Evolutionary conservation across 495 filamentous ascomycete genomes (phyloP), one percentile per base, ranked within the genome.

Genomic region (Penicillium pancosmium): DNA sequence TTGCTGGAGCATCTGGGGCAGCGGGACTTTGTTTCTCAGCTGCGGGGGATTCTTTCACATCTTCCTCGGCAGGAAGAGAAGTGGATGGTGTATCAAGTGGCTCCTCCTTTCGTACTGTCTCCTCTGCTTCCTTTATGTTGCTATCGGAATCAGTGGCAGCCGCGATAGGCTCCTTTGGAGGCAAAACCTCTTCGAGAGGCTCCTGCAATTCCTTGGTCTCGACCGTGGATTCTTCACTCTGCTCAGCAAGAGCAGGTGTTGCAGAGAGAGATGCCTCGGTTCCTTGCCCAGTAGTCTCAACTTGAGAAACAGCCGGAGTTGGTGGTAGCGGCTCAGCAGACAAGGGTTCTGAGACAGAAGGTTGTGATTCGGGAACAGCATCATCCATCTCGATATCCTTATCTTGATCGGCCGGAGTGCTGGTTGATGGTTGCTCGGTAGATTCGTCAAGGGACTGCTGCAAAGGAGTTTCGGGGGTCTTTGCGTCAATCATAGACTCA

Each of bases 401-500:
- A 35, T 57, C 38, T 40, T 65, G 62, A 25, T 70, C 70, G 15
- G 63, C 59, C 1, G 62, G 38, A 31, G 67, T 63, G 9, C 63
- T 65, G 34, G 61, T 55, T 13, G 63, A 36, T 31, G 60, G 50
- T 25, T 64, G 63, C 11, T 62, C 54, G 19, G 55, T 55, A 16
- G 64, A 61, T 46, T 73, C 70, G 23, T 67, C 50, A 50, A 59
- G 61, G 36, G 67, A 61, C 27, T 61, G 65, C 36, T 62, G 59
- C 35, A 65, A 56, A 3, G 73, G 69, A 31, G 74, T 75, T 44
- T 78, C 75, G 31, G 74, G 74, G 7, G 63, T 84, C 74, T 63
- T 85, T 70, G 54, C 79, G 71, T 72, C 84, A 63, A 65, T 75
- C 82, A 69, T 84, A 72, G 56, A 74, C 59, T 86, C 85, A 38